Percentiles rank a stretch among this genome's conserved stretches.
phyloP scores from a whole-genome alignment of 768 basidiomycete genomes.

The Mycena amicta region DNA sequence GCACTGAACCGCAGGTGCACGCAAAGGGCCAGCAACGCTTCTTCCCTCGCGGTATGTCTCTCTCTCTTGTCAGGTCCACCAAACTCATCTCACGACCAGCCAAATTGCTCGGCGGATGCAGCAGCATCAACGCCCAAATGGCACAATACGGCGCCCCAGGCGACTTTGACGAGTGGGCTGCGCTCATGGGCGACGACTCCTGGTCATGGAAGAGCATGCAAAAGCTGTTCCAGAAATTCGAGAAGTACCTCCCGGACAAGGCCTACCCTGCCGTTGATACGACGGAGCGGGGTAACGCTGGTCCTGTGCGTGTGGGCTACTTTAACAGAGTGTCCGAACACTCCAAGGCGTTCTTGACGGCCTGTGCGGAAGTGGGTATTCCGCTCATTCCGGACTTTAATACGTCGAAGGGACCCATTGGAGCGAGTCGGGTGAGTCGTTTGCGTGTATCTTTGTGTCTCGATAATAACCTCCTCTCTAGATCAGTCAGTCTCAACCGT shows the following conservation, averaged over 20 bases:
- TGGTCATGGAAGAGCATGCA: slow-evolving; percentile 65
- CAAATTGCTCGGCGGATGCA: slow-evolving; percentile 75
- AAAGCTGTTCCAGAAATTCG: slow-evolving; percentile 73
- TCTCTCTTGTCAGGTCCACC: too few species aligned
- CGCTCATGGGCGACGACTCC: slow-evolving; percentile 52
- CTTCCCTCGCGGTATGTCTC: slow-evolving; percentile 65
- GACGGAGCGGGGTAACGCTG: slow-evolving; percentile 48
- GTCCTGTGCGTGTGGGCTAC: slow-evolving; percentile 65
- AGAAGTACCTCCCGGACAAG: slow-evolving; percentile 54
- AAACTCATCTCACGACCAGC: too few species aligned
- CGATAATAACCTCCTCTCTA: slow-evolving; percentile 19
- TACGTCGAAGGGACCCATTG: slow-evolving; percentile 57
- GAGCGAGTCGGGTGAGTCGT: slow-evolving; percentile 57
- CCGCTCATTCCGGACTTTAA: slow-evolving; percentile 66
- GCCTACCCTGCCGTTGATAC: slow-evolving; percentile 54
- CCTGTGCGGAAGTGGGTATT: slow-evolving; percentile 56
- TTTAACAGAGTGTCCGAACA: slow-evolving; percentile 48
- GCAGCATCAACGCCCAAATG: slow-evolving; percentile 60
- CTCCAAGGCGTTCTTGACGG: slow-evolving; percentile 56
- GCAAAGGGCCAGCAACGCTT: slow-evolving; percentile 50
- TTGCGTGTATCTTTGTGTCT: not conserved
- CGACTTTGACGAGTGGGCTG: slow-evolving; percentile 72
- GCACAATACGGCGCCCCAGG: slow-evolving; percentile 70
- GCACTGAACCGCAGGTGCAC: slow-evolving; percentile 57
- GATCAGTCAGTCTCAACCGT: slow-evolving; percentile 47